Evolutionary conservation across 2,329 filamentous ascomycete species (phyloP), one percentile per base, ranked within the genome.

Genomic region (Tolypocladium inflatum): DNA sequence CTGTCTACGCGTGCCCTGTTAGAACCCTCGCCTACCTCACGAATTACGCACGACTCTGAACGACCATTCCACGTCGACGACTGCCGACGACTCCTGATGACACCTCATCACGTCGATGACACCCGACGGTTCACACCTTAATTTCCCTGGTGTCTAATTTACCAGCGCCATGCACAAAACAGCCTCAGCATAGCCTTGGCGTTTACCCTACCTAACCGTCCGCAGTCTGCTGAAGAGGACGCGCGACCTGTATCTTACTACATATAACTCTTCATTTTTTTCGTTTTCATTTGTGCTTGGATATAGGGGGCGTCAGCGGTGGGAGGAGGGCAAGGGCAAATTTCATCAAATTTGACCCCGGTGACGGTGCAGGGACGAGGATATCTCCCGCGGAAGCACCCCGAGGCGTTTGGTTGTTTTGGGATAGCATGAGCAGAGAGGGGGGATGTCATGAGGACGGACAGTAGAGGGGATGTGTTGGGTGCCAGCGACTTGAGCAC

Each of bases 131-230:
- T 13, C 26, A 51, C 26, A 33, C 9, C 9, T 11, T 50, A 50
- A 33, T 50, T 11, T 35, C 26, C 45, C n/a, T n/a, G 2, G 10
- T 50, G 33, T 23, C 19, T 35, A 11, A 50, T 26, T 21, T 17
- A 21, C 41, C 35, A 26, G 15, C 45, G 15, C 23, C 55, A 33
- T 21, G 33, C n/a, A 37, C 41, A 56, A 37, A 38, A 42, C 33
- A 41, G 63, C 63, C 64, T 67, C 65, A 62, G 65, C 67, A 72
- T 71, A 72, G 68, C 70, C 64, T 66, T 60, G 65, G 69, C 69
- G 66, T 70, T 70, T 65, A 59, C 59, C 58, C 59, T 59, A 63
- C 63, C 59, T 59, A 55, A 55, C 62, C 62, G 58, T 60, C 60
- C 60, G 60, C 59, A 55, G 55, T 60, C 62, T 30, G 17, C 56